A percentile compares a stretch with the other conserved stretches of the same genome.
These are phyloP conservation scores for Croton laevigatus DNA, from an alignment of 441 rosid genomes.

Conservation along the genomic window DNA sequence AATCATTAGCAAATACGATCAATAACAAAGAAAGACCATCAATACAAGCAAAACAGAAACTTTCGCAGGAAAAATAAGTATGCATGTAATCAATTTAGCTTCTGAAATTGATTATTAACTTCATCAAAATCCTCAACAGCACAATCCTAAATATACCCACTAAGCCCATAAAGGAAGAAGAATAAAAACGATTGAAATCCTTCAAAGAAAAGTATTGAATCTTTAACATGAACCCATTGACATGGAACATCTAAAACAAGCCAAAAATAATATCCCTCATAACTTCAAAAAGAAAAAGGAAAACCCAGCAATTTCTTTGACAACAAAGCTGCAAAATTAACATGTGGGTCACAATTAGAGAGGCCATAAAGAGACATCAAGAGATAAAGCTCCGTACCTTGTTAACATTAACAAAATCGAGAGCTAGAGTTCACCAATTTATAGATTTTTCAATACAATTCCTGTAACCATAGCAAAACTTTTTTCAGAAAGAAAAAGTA, in stretches of 20 bases:
- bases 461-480: not conserved
- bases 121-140: not conserved
- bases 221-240: not conserved
- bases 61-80: no score
- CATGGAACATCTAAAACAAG: not conserved
- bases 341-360: not conserved
- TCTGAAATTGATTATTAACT: not conserved
- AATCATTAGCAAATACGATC: not conserved
- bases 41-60: not conserved
- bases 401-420: conserved; percentile 14
- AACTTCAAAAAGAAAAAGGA: not conserved
- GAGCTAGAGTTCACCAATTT: conserved; percentile 6
- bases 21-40: no score
- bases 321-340: conserved; percentile 4
- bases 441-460: not conserved
- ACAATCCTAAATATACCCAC: not conserved
- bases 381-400: not conserved
- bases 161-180: not conserved
- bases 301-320: not conserved
- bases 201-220: no score
- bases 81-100: not conserved
- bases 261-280: not conserved
- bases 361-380: not conserved
- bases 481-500: not conserved
- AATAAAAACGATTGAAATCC: not conserved